A percentile compares a stretch with the other conserved stretches of the same genome.
phyloP scores from a whole-genome alignment of 495 filamentous ascomycete species.

The Aspergillus hancockii region DNA sequence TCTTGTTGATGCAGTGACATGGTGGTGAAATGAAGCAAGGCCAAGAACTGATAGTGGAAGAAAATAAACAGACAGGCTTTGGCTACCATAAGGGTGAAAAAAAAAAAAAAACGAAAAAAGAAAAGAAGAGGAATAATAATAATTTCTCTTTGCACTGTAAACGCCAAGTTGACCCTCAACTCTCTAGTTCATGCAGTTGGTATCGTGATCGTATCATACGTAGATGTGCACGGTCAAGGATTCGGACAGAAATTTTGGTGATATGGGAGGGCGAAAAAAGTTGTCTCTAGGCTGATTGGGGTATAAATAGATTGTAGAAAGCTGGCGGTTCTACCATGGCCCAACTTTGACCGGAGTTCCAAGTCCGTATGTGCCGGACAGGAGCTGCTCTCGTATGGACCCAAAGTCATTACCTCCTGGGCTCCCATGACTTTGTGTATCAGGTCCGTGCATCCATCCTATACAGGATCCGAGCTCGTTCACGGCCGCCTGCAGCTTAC shows the following conservation, averaged over 20 bases:
- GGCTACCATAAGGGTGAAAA: conserved; percentile 18
- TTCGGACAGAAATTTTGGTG: conserved; percentile 23
- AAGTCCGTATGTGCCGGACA: conserved; percentile 75
- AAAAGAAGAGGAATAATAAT: conserved; percentile 22
- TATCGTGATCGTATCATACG: conserved; percentile 51
- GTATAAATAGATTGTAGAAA: conserved; percentile 12
- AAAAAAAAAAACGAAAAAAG: conserved; percentile 14
- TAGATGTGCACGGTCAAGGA: conserved; percentile 38
- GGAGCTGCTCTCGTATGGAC: conserved; percentile 76
- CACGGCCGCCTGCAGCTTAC: conserved; percentile 79
- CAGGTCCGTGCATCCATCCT: conserved; percentile 70
- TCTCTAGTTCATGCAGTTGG: conserved; percentile 50
- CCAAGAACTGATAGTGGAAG: conserved; percentile 16
- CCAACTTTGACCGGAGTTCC: conserved; percentile 70
- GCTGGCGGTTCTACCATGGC: conserved; percentile 55
- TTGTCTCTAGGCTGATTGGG: conserved; percentile 14
- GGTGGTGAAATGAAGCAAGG: conserved; percentile 7
- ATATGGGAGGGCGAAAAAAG: conserved; percentile 18
- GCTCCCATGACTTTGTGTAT: conserved; percentile 44
- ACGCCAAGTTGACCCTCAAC: conserved; percentile 47
- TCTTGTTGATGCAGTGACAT: conserved; percentile 7
- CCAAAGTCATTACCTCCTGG: conserved; percentile 50
- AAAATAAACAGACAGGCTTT: conserved; percentile 11
- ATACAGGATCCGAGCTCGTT: conserved; percentile 71
- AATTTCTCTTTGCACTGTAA: conserved; percentile 41